phyloP scores from a whole-genome alignment of 768 basidiomycete species.

The Lenzites betulinus region DNA sequence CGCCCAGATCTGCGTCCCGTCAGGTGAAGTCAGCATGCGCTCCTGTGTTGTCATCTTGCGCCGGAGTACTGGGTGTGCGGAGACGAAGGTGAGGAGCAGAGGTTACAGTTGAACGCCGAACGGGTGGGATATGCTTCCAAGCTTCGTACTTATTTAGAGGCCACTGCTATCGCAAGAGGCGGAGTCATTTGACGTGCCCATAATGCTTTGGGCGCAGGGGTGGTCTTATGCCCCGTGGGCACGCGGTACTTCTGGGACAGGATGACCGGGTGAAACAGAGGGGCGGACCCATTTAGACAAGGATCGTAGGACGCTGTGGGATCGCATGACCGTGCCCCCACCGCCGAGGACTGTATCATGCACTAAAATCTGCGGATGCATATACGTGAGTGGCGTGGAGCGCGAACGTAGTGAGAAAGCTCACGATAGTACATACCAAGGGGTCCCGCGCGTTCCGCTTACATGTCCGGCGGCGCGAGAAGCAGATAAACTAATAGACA shows the following conservation, averaged over 20 bases:
- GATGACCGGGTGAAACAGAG: neutral
- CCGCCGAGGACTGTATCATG: too few relatives aligned
- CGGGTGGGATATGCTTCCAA: too few relatives aligned
- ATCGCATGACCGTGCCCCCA: neutral
- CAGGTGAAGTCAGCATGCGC: constrained; percentile 35
- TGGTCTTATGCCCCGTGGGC: neutral
- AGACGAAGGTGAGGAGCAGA: neutral
- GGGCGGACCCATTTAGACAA: neutral
- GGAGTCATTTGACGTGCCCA: too few relatives aligned
- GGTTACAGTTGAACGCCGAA: neutral
- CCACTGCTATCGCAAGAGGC: too few relatives aligned
- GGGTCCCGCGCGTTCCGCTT: neutral
- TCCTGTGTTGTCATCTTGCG: neutral
- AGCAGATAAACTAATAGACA: neutral
- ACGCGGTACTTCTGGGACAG: neutral
- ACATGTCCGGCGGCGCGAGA: neutral
- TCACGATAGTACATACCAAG: neutral
- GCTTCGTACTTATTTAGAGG: too few relatives aligned
- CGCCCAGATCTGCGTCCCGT: constrained; percentile 44
- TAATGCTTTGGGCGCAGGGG: neutral
- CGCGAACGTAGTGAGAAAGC: neutral
- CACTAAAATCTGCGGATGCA: neutral
- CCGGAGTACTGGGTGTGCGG: neutral
- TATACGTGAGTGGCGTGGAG: neutral
- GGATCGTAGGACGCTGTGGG: neutral